phyloP scores from a whole-genome alignment of 2,329 filamentous ascomycete species.

The Aureobasidium sp. region DNA sequence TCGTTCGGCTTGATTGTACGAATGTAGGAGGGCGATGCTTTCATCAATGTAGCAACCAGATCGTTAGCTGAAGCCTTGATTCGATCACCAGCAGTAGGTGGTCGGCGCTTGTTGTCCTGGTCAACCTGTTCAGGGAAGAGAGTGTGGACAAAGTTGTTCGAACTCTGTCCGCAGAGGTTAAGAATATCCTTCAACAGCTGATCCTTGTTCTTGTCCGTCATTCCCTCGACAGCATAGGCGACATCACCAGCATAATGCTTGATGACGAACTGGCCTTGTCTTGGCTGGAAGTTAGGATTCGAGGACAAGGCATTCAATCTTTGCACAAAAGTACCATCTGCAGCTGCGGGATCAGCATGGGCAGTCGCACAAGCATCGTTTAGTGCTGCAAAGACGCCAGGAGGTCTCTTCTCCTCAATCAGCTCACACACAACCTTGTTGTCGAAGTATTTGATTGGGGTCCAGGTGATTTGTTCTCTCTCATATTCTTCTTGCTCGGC shows the following conservation, averaged over 20 bases:
- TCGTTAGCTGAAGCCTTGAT: slow-evolving; percentile 94
- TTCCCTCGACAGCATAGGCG: slow-evolving; percentile 85
- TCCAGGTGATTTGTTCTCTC: slow-evolving; percentile 95
- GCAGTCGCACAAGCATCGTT: slow-evolving; percentile 99
- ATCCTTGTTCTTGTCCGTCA: slow-evolving; percentile 99
- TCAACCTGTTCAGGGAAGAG: slow-evolving; percentile 91
- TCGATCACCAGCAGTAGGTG: slow-evolving; percentile 91
- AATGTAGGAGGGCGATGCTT: slow-evolving; percentile 94
- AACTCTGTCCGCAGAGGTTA: slow-evolving; percentile 73
- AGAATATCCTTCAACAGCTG: slow-evolving; percentile 89
- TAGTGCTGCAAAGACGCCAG: slow-evolving; percentile 87
- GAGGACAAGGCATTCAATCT: slow-evolving; percentile 78
- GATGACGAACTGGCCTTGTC: slow-evolving; percentile 94
- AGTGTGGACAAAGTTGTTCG: slow-evolving; percentile 76
- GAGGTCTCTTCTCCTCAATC: slow-evolving; percentile 84
- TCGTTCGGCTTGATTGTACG: slow-evolving; percentile 99
- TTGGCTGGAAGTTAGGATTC: slow-evolving; percentile 81
- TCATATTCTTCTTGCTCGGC: slow-evolving; percentile 97
- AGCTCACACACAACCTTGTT: slow-evolving; percentile 98
- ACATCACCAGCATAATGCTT: slow-evolving; percentile 99
- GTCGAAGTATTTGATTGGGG: slow-evolving; percentile 98
- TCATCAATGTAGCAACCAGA: slow-evolving; percentile 90
- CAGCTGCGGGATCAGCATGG: slow-evolving; percentile 87
- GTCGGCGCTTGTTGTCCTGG: slow-evolving; percentile 88
- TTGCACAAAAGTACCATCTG: slow-evolving; percentile 92